These are phyloP conservation scores for Aspergillus tanneri DNA, from an alignment of 2,329 filamentous ascomycete species.

Conservation along the genomic window DNA sequence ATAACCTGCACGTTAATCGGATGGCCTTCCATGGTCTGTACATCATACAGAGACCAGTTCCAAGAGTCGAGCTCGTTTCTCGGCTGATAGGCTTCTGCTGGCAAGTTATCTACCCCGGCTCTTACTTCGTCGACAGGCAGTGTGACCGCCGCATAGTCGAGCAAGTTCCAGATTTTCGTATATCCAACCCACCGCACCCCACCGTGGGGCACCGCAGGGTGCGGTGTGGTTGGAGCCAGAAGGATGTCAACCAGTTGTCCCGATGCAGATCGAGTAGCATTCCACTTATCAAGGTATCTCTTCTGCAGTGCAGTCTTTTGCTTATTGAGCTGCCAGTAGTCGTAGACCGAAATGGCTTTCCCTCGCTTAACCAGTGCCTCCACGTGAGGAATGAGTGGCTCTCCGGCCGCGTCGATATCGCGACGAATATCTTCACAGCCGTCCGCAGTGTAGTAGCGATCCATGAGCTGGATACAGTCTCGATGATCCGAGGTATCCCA, in stretches of 20 bases:
- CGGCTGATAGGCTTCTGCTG: conserved; percentile 42
- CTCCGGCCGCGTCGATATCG: conserved; percentile 56
- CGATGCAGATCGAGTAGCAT: conserved; percentile 44
- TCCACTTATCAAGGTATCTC: conserved; percentile 61
- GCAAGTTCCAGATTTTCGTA: conserved; percentile 62
- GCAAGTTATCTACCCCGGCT: conserved; percentile 40
- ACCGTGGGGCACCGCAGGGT: conserved; percentile 52
- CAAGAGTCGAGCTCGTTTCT: conserved; percentile 54
- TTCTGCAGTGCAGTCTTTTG: conserved; percentile 56
- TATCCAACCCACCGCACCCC: conserved; percentile 55
- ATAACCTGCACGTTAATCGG: conserved; percentile 57
- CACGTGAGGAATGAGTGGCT: conserved; percentile 61
- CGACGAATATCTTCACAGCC: conserved; percentile 62
- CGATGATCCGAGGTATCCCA: conserved; percentile 55
- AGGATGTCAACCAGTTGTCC: conserved; percentile 56
- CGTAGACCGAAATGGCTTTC: conserved; percentile 58
- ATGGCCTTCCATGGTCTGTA: conserved; percentile 42
- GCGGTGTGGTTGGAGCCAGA: conserved; percentile 60
- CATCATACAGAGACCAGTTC: conserved; percentile 53
- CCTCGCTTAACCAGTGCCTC: conserved; percentile 56
- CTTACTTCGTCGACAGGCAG: conserved; percentile 55
- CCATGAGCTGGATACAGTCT: conserved; percentile 59
- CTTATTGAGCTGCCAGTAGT: conserved; percentile 67
- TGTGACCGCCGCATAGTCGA: conserved; percentile 61
- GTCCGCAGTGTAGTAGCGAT: conserved; percentile 62